Conservation (phyloP, 2,329 filamentous ascomycete species). For the Trichoderma simmonsii region DNA sequence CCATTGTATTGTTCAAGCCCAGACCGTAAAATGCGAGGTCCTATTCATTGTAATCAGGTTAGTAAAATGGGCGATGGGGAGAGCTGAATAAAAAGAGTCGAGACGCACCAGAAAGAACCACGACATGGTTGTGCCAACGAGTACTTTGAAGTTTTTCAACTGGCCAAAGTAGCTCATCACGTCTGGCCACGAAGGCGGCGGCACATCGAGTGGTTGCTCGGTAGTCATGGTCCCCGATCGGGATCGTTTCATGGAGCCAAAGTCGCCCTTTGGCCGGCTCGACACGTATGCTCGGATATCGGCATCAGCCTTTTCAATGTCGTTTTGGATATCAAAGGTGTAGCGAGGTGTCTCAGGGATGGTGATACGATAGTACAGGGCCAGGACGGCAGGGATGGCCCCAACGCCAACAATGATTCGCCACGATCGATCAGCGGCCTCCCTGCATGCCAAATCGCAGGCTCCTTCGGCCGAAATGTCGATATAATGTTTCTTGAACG, state of each 20-base stretch:
- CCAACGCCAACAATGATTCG: constrained; percentile 77
- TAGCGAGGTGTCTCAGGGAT: constrained; percentile 83
- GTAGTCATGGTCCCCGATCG: constrained; percentile 46
- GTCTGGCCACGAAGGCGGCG: constrained; percentile 68
- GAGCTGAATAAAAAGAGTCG: no score
- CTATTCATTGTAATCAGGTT: constrained; percentile 29
- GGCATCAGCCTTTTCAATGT: constrained; percentile 70
- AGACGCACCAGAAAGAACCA: constrained; percentile 68
- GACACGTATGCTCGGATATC: constrained; percentile 63
- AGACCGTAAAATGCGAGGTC: constrained; percentile 69
- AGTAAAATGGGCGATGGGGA: constrained; percentile 18
- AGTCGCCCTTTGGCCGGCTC: constrained; percentile 46
- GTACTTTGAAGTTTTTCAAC: constrained; percentile 67
- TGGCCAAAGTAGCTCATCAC: constrained; percentile 64
- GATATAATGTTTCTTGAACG: constrained; percentile 55
- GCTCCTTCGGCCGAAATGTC: constrained; percentile 37
- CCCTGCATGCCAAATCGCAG: constrained; percentile 62
- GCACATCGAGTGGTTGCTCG: constrained; percentile 53
- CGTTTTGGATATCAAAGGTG: constrained; percentile 74
- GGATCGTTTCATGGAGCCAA: constrained; percentile 48
- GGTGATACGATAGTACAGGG: constrained; percentile 81
- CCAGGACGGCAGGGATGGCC: constrained; percentile 71
- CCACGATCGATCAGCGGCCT: constrained; percentile 78
- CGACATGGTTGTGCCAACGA: constrained; percentile 72
- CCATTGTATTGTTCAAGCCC: constrained; percentile 70